Conservation (phyloP, 441 rosid species). For the Gossypium laxum region DNA sequence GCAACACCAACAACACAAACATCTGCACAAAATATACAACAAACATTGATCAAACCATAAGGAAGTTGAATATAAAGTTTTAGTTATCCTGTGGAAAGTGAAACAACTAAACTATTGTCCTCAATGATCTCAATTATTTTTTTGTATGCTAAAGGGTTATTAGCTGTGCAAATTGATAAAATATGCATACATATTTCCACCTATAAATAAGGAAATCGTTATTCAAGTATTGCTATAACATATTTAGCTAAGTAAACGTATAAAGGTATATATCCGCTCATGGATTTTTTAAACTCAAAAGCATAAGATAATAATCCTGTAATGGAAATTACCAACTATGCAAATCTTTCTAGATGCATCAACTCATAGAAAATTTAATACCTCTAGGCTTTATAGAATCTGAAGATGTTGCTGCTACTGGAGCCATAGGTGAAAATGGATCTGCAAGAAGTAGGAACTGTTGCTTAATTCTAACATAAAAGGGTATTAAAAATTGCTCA, state of each 20-base stretch:
- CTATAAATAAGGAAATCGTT: not conserved
- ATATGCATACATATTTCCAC: not conserved
- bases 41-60: constrained; percentile 5
- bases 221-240: not conserved
- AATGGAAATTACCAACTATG: not conserved
- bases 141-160: not conserved
- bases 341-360: not conserved
- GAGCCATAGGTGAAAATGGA: constrained; percentile 45
- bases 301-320: not conserved
- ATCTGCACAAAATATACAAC: constrained; percentile 35
- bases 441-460: constrained; percentile 25
- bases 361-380: constrained; percentile 15
- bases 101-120: not conserved
- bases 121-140: not conserved
- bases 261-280: not conserved
- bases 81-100: not conserved
- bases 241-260: not conserved
- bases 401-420: constrained; percentile 25
- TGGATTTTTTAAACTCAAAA: not conserved
- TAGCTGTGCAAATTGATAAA: not conserved
- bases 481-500: not conserved
- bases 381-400: constrained; percentile 77
- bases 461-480: not conserved
- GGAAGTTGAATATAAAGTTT: not conserved
- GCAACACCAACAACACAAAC: constrained; percentile 94